Base-by-base conservation (phyloP, 2,329 filamentous ascomycete species). In the Stylonectria norvegica region DNA sequence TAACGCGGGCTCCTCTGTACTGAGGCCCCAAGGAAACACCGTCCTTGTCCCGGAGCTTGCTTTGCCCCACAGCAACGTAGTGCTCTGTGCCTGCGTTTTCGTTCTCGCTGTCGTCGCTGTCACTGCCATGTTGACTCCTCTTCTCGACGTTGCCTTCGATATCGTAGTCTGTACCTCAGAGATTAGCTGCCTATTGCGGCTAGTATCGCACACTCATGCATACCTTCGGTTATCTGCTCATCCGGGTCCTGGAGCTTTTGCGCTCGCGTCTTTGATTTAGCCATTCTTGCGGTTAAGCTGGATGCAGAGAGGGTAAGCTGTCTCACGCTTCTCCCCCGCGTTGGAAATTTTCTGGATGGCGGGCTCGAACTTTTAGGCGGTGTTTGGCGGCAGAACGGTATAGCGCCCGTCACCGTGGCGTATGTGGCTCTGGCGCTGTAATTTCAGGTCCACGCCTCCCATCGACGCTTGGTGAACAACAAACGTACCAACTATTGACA, bases 11-110 rank as follows among this genome's bases (percentile, higher is more conserved):
- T 9, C 91, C 90, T 47, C 81, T 75, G 64, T 97, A 97, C 59
- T 88, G 78, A 11, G 85, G 82, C 1, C 89, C 91, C 2, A 96
- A 71, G 0, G 78, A 68, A 14, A 83, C 66, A 17, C 76, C 74
- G 22, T 88, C 81, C 42, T 81, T 81, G 59, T 87, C 83, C 49
- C 89, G 81, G 52, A 96, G 70, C 61, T 86, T 91, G 68, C 85
- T 93, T 72, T 90, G 93, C 15, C 83, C 85, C 20, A 95, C 87
- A 37, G 76, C 66, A 30, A 86, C 77, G 60, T 97, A 97, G 62
- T 97, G 91, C 56, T 95, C 91, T 20, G 90, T 85, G 15, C 85
- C 89, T 9, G 74, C 73, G 45, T 77, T 66, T 34, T 73, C 72
- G 19, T 75, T 68, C 5, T 66, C 69, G 53, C 72, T 73, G 12